These are phyloP conservation scores for Wickerhamia fluorescens DNA, from an alignment of 805 yeast genomes.

Conservation along the genomic window DNA sequence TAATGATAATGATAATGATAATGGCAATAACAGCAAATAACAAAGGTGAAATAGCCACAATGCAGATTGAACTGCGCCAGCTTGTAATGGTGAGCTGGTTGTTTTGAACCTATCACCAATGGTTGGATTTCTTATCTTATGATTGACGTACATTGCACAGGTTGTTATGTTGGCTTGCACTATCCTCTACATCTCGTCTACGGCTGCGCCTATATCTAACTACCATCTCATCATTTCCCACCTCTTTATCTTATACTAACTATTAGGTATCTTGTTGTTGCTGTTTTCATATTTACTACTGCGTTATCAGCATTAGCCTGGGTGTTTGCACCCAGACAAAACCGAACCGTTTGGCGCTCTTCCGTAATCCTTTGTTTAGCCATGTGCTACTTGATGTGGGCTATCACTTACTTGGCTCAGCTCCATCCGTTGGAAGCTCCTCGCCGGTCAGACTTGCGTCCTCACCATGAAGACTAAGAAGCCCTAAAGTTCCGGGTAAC, in stretches of 20 bases:
- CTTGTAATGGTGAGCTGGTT: too few relatives aligned
- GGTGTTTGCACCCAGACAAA: constrained; percentile 79
- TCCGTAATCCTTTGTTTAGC: constrained; percentile 56
- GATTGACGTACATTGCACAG: too few relatives aligned
- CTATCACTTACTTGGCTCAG: constrained; percentile 81
- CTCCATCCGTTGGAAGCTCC: constrained; percentile 90
- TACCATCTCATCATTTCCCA: too few relatives aligned
- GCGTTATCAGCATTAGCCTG: constrained; percentile 63
- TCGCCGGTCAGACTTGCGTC: constrained; percentile 82
- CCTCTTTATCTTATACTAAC: constrained; percentile 7
- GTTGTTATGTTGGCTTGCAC: too few relatives aligned
- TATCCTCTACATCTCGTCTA: too few relatives aligned
- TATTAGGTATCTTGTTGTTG: constrained; percentile 61
- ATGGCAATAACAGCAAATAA: too few relatives aligned
- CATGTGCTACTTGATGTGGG: constrained; percentile 87
- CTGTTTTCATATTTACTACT: constrained; percentile 53
- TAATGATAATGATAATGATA: too few relatives aligned
- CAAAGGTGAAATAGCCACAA: too few relatives aligned
- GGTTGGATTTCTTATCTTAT: too few relatives aligned
- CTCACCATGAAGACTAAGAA: constrained; percentile 41
- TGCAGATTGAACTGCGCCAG: too few relatives aligned
- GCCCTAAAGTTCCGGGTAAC: constrained; percentile 6
- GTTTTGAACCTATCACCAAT: too few relatives aligned
- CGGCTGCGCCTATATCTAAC: too few relatives aligned
- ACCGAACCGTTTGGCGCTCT: constrained; percentile 42